A percentile compares a stretch with the other conserved stretches of the same genome.
Conservation (phyloP, 2,329 filamentous ascomycete species). For the Microdochium paspali region DNA sequence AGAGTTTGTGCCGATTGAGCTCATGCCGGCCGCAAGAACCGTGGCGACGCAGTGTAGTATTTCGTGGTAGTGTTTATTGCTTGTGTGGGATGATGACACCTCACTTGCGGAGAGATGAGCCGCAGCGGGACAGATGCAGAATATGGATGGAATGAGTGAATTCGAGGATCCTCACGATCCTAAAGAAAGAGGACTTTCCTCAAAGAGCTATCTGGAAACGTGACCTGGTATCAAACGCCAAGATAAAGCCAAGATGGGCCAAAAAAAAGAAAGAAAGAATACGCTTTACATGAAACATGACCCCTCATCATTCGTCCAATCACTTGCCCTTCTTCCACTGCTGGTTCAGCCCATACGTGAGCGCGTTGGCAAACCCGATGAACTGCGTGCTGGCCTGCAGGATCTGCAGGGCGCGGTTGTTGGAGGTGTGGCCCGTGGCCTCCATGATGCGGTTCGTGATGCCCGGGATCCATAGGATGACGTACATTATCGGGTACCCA, state of each 20-base stretch:
- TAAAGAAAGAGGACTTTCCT: too few relatives aligned
- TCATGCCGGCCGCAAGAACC: not conserved
- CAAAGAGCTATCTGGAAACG: too few relatives aligned
- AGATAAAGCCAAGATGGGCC: too few relatives aligned
- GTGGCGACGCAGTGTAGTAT: not conserved
- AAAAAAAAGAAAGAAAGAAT: too few relatives aligned
- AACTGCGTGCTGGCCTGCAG: conserved; percentile 26
- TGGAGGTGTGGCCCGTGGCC: conserved; percentile 11
- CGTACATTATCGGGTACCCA: conserved; percentile 25
- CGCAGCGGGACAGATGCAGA: too few relatives aligned
- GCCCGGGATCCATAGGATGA: conserved; percentile 27
- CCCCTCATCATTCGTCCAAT: too few relatives aligned
- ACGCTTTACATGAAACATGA: too few relatives aligned
- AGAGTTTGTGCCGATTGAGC: not conserved
- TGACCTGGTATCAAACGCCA: too few relatives aligned
- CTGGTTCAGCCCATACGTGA: conserved; percentile 28
- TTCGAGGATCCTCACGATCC: too few relatives aligned
- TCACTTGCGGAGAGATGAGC: too few relatives aligned
- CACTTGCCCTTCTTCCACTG: conserved; percentile 2
- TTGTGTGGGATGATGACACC: too few relatives aligned
- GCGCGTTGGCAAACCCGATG: conserved; percentile 25
- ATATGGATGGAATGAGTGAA: too few relatives aligned
- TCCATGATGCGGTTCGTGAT: conserved; percentile 23
- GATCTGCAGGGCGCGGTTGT: conserved; percentile 11
- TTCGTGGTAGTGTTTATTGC: not conserved